Evolutionary conservation across 1,284 basidiomycete species (phyloP).

Genomic region (Amylostereum chailletii): DNA sequence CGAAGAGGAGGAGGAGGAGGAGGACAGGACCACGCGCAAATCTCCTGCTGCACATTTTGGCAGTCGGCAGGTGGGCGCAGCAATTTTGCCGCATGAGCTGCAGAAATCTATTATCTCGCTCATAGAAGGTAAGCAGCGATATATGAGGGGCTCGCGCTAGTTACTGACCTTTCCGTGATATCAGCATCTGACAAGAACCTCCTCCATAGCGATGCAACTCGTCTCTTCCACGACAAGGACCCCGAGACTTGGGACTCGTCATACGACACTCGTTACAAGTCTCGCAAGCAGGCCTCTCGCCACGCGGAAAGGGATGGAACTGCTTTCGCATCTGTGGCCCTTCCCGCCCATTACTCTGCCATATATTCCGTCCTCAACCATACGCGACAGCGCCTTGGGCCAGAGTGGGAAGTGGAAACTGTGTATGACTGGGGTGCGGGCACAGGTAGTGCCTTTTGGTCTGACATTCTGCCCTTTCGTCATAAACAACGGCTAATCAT

Average conservation of each 20-base stretch:
- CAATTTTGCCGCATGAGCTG: slow-evolving; percentile 64
- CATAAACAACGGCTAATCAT: slow-evolving; percentile 3
- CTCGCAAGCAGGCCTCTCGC: slow-evolving; percentile 42
- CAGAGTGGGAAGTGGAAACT: slow-evolving; percentile 45
- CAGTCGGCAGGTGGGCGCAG: slow-evolving; percentile 58
- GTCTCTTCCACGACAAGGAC: slow-evolving; percentile 43
- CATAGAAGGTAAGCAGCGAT: slow-evolving; percentile 42
- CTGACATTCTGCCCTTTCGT: slow-evolving; percentile 13
- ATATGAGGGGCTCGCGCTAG: background rate
- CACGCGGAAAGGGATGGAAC: slow-evolving; percentile 61
- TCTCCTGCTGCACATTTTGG: slow-evolving; percentile 79
- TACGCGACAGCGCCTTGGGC: slow-evolving; percentile 49
- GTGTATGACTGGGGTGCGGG: slow-evolving; percentile 73
- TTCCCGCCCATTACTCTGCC: slow-evolving; percentile 72
- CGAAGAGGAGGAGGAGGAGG: slow-evolving; percentile 20
- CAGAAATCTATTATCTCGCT: slow-evolving; percentile 47
- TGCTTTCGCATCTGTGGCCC: slow-evolving; percentile 65
- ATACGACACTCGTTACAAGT: slow-evolving; percentile 52
- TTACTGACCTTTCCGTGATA: background rate
- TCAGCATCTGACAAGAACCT: slow-evolving; percentile 56
- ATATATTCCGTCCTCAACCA: slow-evolving; percentile 61
- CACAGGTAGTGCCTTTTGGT: slow-evolving; percentile 72
- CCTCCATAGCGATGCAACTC: slow-evolving; percentile 60
- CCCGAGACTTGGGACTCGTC: slow-evolving; percentile 38
- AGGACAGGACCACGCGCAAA: slow-evolving; percentile 42